phyloP scores from a whole-genome alignment of 192 early-diverging fungal genomes.

The Borealophlyctis nickersoniae region DNA sequence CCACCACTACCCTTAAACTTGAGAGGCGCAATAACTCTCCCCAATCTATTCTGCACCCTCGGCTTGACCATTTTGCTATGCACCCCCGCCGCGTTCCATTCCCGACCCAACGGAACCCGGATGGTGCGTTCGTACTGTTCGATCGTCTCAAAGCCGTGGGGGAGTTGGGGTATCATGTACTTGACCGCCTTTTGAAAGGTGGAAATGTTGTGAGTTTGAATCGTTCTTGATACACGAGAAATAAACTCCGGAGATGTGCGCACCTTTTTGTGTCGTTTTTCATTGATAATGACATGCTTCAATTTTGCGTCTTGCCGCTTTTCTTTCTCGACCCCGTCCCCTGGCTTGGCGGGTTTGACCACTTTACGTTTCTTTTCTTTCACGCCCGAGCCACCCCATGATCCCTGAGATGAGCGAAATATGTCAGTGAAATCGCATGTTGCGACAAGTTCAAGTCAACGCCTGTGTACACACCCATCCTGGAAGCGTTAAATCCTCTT shows the following conservation, averaged over 20 bases:
- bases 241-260: too few relatives aligned
- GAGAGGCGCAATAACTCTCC: constrained; percentile 84
- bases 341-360: constrained; percentile 44
- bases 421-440: constrained; percentile 2
- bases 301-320: constrained; percentile 65
- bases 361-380: constrained; percentile 63
- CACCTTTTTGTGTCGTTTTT: constrained; percentile 79
- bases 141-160: constrained; percentile 76
- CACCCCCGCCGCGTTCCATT: constrained; percentile 86
- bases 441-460: constrained; percentile 13
- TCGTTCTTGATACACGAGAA: too few relatives aligned
- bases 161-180: constrained; percentile 70
- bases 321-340: constrained; percentile 30
- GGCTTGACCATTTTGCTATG: constrained; percentile 77
- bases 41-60: constrained; percentile 76
- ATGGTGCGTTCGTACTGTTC: constrained; percentile 90
- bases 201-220: too few relatives aligned
- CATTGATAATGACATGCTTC: constrained; percentile 90
- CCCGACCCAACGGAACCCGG: constrained; percentile 84
- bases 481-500: constrained; percentile 80
- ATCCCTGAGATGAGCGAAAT: too few relatives aligned
- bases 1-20: constrained; percentile 10
- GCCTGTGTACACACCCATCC: constrained; percentile 87
- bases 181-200: constrained; percentile 58
- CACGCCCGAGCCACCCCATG: constrained; percentile 72